phyloP scores from a whole-genome alignment of 2,329 filamentous ascomycete genomes.

The Xylaria polymorpha region DNA sequence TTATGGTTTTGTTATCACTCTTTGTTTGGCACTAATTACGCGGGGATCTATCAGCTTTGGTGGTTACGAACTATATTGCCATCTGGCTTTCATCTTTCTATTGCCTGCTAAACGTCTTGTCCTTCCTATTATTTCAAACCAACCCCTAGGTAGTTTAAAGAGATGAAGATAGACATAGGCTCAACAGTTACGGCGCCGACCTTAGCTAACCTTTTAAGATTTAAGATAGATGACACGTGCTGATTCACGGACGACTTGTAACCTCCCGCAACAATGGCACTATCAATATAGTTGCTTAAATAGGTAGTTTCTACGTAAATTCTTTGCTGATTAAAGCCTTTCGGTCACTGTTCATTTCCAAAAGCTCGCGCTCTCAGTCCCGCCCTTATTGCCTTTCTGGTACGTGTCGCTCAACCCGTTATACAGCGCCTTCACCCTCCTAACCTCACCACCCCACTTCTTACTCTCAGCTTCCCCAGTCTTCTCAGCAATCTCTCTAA shows the following conservation, averaged over 20 bases:
- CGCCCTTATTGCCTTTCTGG: conserved; percentile 59
- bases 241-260: too few relatives aligned
- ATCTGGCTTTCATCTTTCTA: too few relatives aligned
- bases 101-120: too few relatives aligned
- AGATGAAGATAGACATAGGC: background rate
- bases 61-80: background rate
- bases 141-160: too few relatives aligned
- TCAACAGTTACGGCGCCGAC: background rate
- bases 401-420: conserved; percentile 60
- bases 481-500: conserved; percentile 52
- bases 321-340: too few relatives aligned
- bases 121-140: too few relatives aligned
- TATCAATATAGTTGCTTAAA: too few relatives aligned
- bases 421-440: conserved; percentile 62
- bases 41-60: background rate
- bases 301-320: too few relatives aligned
- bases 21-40: too few relatives aligned
- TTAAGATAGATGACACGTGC: background rate
- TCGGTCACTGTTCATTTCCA: conserved; percentile 60
- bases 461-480: conserved; percentile 50
- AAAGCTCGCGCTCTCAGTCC: conserved; percentile 58
- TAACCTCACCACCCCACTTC: conserved; percentile 56
- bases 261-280: background rate
- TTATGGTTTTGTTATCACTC: too few relatives aligned
- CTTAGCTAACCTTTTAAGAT: background rate